Percentiles rank a stretch among this genome's conserved stretches.
Conservation (phyloP, 306 rosid species). For the Ormosia semicastrata region DNA sequence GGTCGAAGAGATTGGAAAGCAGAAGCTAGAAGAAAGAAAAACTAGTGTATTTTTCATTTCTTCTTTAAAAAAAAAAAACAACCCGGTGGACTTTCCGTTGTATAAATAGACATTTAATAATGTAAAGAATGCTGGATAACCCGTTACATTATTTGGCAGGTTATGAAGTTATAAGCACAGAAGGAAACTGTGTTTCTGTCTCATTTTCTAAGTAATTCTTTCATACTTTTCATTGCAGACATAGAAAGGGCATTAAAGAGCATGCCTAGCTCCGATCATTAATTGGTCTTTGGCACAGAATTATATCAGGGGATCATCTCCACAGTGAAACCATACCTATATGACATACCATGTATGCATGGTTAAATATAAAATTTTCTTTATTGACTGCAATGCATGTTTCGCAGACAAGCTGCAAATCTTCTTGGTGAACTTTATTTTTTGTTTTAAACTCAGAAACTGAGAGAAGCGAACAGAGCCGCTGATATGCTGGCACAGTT, state of each 20-base stretch:
- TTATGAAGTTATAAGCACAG: not conserved
- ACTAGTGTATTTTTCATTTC: slow-evolving; percentile 27
- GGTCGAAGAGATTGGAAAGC: slow-evolving; percentile 90
- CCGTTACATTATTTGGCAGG: slow-evolving; percentile 12
- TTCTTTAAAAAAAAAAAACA: not conserved
- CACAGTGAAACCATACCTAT: not conserved
- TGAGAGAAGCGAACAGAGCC: no score
- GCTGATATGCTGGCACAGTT: no score
- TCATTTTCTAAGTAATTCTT: slow-evolving; percentile 26
- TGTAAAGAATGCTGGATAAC: slow-evolving; percentile 28
- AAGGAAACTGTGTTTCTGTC: not conserved
- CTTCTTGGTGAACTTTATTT: no score
- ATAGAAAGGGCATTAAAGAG: slow-evolving; percentile 12
- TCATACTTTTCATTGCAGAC: slow-evolving; percentile 22
- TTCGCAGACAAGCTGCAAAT: not conserved
- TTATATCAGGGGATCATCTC: not conserved
- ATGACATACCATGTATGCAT: not conserved
- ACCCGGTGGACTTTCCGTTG: slow-evolving; percentile 20
- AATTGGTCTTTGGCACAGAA: not conserved
- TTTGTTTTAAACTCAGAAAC: no score
- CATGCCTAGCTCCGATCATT: slow-evolving; percentile 7
- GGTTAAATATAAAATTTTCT: not conserved
- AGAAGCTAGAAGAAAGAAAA: slow-evolving; percentile 81
- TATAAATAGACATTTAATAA: slow-evolving; percentile 20
- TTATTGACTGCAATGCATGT: not conserved